Evolutionary conservation across 129 eudicot species (phyloP).

Genomic region (Tanacetum coccineum): DNA sequence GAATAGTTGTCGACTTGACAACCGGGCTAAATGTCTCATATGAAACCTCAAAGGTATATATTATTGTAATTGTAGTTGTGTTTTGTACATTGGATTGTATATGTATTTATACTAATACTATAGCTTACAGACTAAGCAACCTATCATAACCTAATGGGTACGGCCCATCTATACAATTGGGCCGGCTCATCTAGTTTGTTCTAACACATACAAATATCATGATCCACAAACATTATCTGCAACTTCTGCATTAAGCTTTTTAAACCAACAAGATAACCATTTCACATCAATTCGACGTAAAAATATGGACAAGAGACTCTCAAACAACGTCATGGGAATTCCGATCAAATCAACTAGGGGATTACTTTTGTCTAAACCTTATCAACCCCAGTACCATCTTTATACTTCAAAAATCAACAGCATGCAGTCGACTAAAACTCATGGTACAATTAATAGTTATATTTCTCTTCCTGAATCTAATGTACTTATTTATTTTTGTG

Average conservation of each 20-base stretch:
- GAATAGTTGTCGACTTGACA: no score
- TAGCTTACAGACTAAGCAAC: no score
- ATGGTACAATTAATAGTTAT: neutral
- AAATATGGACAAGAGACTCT: conserved; percentile 24
- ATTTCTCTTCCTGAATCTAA: neutral
- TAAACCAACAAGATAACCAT: neutral
- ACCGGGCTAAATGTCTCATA: no score
- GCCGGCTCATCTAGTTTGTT: no score
- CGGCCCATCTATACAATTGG: no score
- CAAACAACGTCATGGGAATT: conserved; percentile 4
- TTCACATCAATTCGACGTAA: neutral
- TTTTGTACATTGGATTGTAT: no score
- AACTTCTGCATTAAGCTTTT: conserved; percentile 5
- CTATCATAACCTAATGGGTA: no score
- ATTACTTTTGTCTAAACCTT: conserved; percentile 17
- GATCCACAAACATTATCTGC: neutral
- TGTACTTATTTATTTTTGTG: neutral
- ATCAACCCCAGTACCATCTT: conserved; percentile 13
- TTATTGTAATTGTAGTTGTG: no score
- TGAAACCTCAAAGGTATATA: no score
- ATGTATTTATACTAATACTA: no score
- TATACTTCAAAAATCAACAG: conserved; percentile 3
- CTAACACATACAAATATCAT: conserved; percentile 34
- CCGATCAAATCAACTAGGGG: conserved; percentile 21
- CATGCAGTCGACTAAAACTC: neutral